These are phyloP conservation scores for Neurospora sp. DNA, from an alignment of 495 filamentous ascomycete species.

Conservation along the genomic window DNA sequence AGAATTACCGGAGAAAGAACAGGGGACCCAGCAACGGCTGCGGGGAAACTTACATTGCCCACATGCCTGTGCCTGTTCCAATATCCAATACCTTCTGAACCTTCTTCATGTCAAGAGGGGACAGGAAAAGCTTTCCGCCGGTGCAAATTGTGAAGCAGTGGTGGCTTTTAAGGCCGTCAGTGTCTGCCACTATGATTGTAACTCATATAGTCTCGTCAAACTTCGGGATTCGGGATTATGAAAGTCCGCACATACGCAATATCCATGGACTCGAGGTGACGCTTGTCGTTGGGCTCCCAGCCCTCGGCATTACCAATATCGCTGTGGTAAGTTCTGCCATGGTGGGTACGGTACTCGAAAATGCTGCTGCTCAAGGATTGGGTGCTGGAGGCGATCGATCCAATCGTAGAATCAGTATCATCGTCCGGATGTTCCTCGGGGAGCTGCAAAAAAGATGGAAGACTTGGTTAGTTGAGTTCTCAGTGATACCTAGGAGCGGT, in stretches of 20 bases:
- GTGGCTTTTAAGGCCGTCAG: conserved; percentile 8
- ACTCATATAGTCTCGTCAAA: background rate
- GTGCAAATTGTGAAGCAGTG: conserved; percentile 25
- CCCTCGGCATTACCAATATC: conserved; percentile 1
- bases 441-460: background rate
- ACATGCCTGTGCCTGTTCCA: conserved; percentile 47
- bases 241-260: background rate
- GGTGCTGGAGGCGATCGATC: conserved; percentile 13
- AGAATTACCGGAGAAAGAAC: background rate
- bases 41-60: conserved; percentile 21
- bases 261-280: conserved; percentile 15
- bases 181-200: background rate
- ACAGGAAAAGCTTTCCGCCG: conserved; percentile 43
- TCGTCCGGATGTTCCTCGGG: background rate
- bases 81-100: conserved; percentile 48
- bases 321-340: conserved; percentile 30
- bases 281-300: conserved; percentile 20
- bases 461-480: background rate
- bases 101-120: conserved; percentile 33
- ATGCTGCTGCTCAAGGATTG: conserved; percentile 36
- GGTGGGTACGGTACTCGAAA: conserved; percentile 32
- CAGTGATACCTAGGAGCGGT: background rate
- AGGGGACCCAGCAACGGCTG: background rate
- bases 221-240: background rate
- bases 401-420: background rate